Evolutionary conservation across 306 rosid genomes (phyloP).

Genomic region (Geum urbanum): DNA sequence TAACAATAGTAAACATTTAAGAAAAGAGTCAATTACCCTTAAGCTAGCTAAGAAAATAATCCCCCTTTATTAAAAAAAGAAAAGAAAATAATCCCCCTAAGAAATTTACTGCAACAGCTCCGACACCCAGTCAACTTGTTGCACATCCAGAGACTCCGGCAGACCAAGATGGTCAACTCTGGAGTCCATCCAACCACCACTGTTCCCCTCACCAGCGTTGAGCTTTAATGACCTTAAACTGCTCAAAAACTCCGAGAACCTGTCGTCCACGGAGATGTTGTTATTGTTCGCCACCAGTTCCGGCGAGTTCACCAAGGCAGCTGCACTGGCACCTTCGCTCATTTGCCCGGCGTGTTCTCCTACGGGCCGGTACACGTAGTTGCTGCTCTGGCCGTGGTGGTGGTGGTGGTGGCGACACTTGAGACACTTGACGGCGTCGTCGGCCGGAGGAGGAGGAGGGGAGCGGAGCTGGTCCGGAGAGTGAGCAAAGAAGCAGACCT

Average conservation of each 20-base stretch:
- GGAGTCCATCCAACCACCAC: background rate
- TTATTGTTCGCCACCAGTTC: background rate
- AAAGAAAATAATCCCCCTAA: background rate
- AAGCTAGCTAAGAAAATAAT: background rate
- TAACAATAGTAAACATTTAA: background rate
- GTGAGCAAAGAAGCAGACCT: slow-evolving; percentile 56
- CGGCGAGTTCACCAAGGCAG: background rate
- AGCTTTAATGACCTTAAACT: slow-evolving; percentile 29
- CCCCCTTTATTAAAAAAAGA: background rate
- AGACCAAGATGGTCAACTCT: background rate
- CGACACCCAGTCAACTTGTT: slow-evolving; percentile 32
- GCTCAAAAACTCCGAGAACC: slow-evolving; percentile 24
- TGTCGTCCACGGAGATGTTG: background rate
- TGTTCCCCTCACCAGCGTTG: slow-evolving; percentile 4
- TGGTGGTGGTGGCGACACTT: slow-evolving; percentile 6
- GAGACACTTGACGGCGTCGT: background rate
- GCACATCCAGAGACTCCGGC: slow-evolving; percentile 17
- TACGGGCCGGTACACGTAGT: background rate
- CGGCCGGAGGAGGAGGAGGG: slow-evolving; percentile 8
- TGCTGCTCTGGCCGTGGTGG: too few relatives aligned
- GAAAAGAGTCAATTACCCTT: background rate
- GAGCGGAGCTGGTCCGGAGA: slow-evolving; percentile 35
- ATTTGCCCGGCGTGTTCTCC: background rate
- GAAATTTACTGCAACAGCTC: slow-evolving; percentile 27
- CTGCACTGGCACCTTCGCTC: background rate